A percentile compares a stretch with the other conserved stretches of the same genome.
These are phyloP conservation scores for Phytopythium helicoides DNA, from an alignment of 352 stramenopile genomes.

Conservation along the genomic window DNA sequence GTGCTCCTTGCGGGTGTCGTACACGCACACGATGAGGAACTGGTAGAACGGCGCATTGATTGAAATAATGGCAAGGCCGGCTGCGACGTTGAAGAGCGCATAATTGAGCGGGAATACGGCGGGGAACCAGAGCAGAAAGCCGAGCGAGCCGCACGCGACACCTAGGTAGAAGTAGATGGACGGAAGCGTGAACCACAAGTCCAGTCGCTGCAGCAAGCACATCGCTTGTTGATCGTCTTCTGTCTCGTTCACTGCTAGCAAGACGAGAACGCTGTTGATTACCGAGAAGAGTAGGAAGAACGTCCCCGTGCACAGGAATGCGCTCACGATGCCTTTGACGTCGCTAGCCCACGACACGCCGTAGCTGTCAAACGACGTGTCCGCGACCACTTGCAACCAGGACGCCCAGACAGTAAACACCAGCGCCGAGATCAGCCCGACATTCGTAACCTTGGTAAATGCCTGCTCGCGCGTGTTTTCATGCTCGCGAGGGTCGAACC, in stretches of 20 bases:
- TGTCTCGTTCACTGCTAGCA: constrained; percentile 16
- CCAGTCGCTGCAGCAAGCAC: constrained; percentile 12
- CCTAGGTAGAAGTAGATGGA: constrained; percentile 29
- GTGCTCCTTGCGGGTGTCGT: constrained; percentile 17
- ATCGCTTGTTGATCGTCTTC: constrained; percentile 21
- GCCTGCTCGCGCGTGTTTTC: constrained; percentile 24
- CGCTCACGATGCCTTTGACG: constrained; percentile 8
- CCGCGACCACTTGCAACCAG: constrained; percentile 17
- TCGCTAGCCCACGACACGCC: constrained; percentile 12
- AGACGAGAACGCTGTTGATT: constrained; percentile 18
- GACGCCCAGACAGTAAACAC: constrained; percentile 20
- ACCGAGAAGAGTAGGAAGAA: constrained; percentile 29
- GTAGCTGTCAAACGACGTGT: constrained; percentile 18
- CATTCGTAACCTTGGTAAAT: constrained; percentile 29
- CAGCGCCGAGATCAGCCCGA: constrained; percentile 24
- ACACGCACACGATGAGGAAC: constrained; percentile 28
- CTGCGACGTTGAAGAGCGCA: no score
- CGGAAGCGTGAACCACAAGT: constrained; percentile 20
- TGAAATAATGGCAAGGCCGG: constrained; percentile 15
- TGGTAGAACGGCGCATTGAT: constrained; percentile 28
- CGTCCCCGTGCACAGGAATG: constrained; percentile 14
- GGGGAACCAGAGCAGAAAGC: constrained; percentile 27
- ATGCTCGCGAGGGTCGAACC: constrained; percentile 24
- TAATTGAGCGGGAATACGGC: constrained; percentile 20
- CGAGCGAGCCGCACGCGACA: constrained; percentile 13